A percentile compares a stretch with the other conserved stretches of the same genome.
Evolutionary conservation across 148 eudicot genomes (phyloP).

Genomic region (Camellia granthamiana): DNA sequence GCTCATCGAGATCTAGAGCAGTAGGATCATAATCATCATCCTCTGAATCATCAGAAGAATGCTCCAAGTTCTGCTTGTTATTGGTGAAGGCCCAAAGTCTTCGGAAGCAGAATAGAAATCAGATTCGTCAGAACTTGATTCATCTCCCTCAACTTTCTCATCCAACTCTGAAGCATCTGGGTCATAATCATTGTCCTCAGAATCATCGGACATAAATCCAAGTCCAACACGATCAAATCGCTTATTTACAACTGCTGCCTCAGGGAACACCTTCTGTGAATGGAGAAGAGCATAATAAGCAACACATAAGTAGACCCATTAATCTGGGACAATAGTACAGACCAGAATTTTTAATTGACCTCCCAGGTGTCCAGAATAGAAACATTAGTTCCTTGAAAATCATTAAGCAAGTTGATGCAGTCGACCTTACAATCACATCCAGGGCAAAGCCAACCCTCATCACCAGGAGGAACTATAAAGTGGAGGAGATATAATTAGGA

Average conservation of each 20-base stretch:
- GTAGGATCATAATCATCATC: constrained; percentile 87
- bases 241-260: constrained; percentile 48
- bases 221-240: constrained; percentile 50
- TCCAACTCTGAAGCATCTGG: constrained; percentile 59
- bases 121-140: constrained; percentile 55
- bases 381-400: constrained; percentile 58
- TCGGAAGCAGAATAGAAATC: constrained; percentile 59
- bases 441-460: constrained; percentile 92
- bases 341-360: constrained; percentile 34
- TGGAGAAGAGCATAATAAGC: constrained; percentile 19
- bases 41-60: constrained; percentile 86
- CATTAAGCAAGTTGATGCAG: constrained; percentile 73
- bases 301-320: background rate
- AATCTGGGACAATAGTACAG: background rate
- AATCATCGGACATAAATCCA: constrained; percentile 68
- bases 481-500: background rate
- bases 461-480: constrained; percentile 82
- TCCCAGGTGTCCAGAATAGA: constrained; percentile 70
- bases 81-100: constrained; percentile 40
- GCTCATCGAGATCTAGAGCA: constrained; percentile 39
- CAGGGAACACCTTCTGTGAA: constrained; percentile 78
- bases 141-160: constrained; percentile 41
- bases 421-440: constrained; percentile 91
- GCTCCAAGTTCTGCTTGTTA: constrained; percentile 46
- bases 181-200: constrained; percentile 76